Base-by-base conservation (phyloP, 805 yeast genomes). In the Candida koratica region DNA sequence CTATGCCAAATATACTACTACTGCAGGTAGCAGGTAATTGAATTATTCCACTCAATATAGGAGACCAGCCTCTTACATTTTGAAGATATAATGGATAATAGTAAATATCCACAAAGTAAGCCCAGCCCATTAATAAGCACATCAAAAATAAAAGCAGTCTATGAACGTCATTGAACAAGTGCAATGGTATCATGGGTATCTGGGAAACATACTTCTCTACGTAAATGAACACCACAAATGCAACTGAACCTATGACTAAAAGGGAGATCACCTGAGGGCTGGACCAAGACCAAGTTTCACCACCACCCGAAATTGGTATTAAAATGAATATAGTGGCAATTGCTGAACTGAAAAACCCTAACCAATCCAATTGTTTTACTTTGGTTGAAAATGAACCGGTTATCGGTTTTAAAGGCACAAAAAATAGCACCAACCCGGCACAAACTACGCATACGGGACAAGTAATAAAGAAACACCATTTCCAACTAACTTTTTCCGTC, bases 281-380 rank as follows among this genome's bases (percentile, higher is more conserved):
- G 43, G 66, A 47, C 88, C 88, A 82, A 0, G 62, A 49, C 49
- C 67, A 78, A 6, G 70, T 58, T 11, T 71, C 58, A 3, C 86
- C 86, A 23, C 86, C 87, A 12, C 81, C 79, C 42, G 71, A 67
- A 17, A 77, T 52, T 2, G 81, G 79, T 9, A 79, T 64, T 32
- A 78, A 60, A n/a, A 79, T 47, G 5, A 78, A 54, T 0, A 77
- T 69, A 14, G 69, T 60, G 0, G 73, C 70, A 1, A 74, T 60
- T 3, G 77, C 58, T 17, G 75, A 56, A 9, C 71, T 52, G 16
- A 70, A 39, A 31, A 75, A 64, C 0, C 87, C 87, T 4, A 56
- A 43, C 45, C 68, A 73, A 52, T 80, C 86, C 26, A 77, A 67
- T 27, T 63, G 65, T 46, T 53, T 52, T 43, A 72, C 50, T 44